Conservation (phyloP, 2,329 filamentous ascomycete species). For the Seiridium cupressi region DNA sequence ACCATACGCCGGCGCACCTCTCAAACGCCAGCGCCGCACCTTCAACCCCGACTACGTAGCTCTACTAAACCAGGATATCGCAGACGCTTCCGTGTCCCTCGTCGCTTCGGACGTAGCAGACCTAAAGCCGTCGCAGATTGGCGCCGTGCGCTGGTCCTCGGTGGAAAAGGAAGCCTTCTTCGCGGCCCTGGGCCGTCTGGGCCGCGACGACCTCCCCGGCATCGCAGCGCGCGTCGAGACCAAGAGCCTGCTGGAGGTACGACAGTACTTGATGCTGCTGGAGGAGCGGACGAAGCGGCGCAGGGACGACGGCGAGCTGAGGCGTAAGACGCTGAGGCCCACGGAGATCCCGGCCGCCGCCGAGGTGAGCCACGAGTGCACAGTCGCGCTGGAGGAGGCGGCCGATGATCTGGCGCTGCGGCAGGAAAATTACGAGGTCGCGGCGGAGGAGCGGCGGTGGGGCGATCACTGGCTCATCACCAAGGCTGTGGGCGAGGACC, state of each 20-base stretch:
- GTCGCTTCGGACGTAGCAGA: slow-evolving; percentile 25
- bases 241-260: slow-evolving; percentile 74
- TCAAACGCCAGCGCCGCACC: slow-evolving; percentile 43
- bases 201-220: slow-evolving; percentile 57
- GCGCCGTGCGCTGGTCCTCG: slow-evolving; percentile 67
- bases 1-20: slow-evolving; percentile 26
- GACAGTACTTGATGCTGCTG: slow-evolving; percentile 66
- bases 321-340: slow-evolving; percentile 37
- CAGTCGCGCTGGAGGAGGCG: slow-evolving; percentile 62
- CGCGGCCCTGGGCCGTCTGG: slow-evolving; percentile 60
- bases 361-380: slow-evolving; percentile 69
- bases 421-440: slow-evolving; percentile 63
- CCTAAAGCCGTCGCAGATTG: slow-evolving; percentile 57
- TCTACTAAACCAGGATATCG: slow-evolving; percentile 56
- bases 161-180: slow-evolving; percentile 73
- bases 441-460: slow-evolving; percentile 58
- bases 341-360: slow-evolving; percentile 68
- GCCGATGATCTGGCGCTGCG: slow-evolving; percentile 64
- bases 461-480: slow-evolving; percentile 67
- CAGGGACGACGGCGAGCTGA: slow-evolving; percentile 26
- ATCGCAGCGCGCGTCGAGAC: slow-evolving; percentile 64
- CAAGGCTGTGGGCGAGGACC: slow-evolving; percentile 18
- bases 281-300: slow-evolving; percentile 44
- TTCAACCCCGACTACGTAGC: slow-evolving; percentile 47
- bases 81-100: slow-evolving; percentile 44